Evolutionary conservation across 169 alveolate genomes (phyloP), one percentile per base, ranked within the genome.

Genomic region (Eimeria acervulina): DNA sequence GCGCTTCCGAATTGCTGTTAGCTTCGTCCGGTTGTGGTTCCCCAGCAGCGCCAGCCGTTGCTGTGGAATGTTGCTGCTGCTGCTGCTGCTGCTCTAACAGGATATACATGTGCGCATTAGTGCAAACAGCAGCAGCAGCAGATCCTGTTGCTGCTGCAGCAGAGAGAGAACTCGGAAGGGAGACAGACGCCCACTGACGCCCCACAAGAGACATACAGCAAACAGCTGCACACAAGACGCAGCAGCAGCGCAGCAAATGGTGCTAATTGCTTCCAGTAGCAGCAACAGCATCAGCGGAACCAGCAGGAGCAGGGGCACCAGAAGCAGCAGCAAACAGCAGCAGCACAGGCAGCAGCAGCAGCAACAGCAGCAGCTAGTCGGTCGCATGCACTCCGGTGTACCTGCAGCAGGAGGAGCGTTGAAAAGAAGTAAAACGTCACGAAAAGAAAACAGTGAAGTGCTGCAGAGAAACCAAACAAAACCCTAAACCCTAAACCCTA

Each of bases 351-450:
- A 51, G 7, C 7, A 51, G 7, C 59, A 51, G 59, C 59, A 51
- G 23, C 38, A 66, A 1, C 28, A 66, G 76, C 76, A 66, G 36
- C 68, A 2, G 68, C 15, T 17, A 17, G 68, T 1, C 68, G 21
- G 68, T 17, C 21, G 68, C 76, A 17, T 26, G 31, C 76, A 66
- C 2, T 51, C 59, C 7, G 0, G 76, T 66, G 76, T 66, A 74
- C 84, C 51, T 74, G 84, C 84, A 38, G 84, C 42, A 31, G 84
- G 84, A 1, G 84, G 84, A 28, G 84, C 28, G 51, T 47, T 28
- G 6, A 28, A 38, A 23, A 74, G 84, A 47, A 74, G 36, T 47
- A 74, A 28, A 38, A 38, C 8, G n/a, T 74, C 51, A n/a, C 84
- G 55, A 40, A 74, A 13, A 17, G 42, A 33, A 47, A 74, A 74